Evolutionary conservation across 2,329 filamentous ascomycete genomes (phyloP).

Genomic region (Elsinoe batatas): DNA sequence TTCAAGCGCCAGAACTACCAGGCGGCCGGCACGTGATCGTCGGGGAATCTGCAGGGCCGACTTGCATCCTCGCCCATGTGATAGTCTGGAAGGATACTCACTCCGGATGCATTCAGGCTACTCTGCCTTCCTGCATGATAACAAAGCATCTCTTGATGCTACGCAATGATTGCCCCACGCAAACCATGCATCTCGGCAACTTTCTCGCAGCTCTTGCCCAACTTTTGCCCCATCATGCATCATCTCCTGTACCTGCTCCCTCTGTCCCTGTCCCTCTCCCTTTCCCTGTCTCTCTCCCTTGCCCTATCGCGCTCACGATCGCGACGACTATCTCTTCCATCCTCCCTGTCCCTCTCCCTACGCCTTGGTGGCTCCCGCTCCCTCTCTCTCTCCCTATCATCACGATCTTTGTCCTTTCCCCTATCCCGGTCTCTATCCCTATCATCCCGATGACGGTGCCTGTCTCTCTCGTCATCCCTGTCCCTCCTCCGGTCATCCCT

Average conservation of each 20-base stretch:
- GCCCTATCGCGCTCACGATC: constrained; percentile 15
- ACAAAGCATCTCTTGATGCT: too few relatives aligned
- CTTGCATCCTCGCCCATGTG: too few relatives aligned
- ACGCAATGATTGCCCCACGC: too few relatives aligned
- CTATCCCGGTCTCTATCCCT: constrained; percentile 19
- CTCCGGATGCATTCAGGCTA: too few relatives aligned
- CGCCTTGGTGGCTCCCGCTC: not conserved
- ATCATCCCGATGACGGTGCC: constrained; percentile 21
- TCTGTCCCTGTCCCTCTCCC: constrained; percentile 3
- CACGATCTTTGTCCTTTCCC: constrained; percentile 14
- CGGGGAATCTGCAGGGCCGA: too few relatives aligned
- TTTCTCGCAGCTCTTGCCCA: not conserved
- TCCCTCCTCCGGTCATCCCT: constrained; percentile 9
- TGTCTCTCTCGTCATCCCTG: constrained; percentile 16
- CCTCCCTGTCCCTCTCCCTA: constrained; percentile 23
- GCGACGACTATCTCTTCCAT: constrained; percentile 20
- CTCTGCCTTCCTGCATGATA: too few relatives aligned
- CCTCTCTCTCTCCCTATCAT: constrained; percentile 3
- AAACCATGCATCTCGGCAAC: too few relatives aligned
- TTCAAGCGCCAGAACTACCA: not conserved
- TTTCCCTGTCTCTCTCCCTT: constrained; percentile 1
- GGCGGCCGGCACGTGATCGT: not conserved
- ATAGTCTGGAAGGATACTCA: too few relatives aligned
- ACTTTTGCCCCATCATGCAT: not conserved
- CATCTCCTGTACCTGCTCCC: not conserved